Conservation (phyloP, 2,329 filamentous ascomycete genomes). For the Ophiocordyceps unilateralis region DNA sequence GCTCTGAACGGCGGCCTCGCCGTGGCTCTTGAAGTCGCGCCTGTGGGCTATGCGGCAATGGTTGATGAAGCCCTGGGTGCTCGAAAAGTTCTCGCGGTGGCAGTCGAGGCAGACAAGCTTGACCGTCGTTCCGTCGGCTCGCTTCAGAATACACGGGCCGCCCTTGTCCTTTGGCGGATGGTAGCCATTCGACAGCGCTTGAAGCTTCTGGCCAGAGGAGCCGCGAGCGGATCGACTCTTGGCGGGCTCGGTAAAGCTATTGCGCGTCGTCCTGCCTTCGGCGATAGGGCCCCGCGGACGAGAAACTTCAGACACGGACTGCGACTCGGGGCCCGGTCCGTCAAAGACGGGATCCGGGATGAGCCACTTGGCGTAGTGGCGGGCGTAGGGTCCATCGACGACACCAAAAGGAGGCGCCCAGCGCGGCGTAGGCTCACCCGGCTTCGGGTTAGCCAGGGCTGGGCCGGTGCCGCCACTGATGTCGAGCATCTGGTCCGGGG, state of each 20-base stretch:
- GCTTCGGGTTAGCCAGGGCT: conserved; percentile 38
- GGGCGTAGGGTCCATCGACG: conserved; percentile 77
- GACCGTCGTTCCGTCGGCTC: conserved; percentile 70
- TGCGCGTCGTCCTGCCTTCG: conserved; percentile 67
- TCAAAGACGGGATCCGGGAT: conserved; percentile 81
- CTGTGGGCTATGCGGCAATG: conserved; percentile 94
- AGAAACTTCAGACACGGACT: conserved; percentile 21
- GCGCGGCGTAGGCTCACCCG: conserved; percentile 48
- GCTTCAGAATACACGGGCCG: conserved; percentile 69
- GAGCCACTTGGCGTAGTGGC: conserved; percentile 92
- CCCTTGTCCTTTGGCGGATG: conserved; percentile 62
- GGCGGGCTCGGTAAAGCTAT: conserved; percentile 35
- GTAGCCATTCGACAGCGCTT: conserved; percentile 53
- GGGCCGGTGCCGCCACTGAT: conserved; percentile 61
- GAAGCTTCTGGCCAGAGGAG: conserved; percentile 42
- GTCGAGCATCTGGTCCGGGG: conserved; percentile 48
- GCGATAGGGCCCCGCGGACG: conserved; percentile 26
- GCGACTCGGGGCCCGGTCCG: conserved; percentile 35
- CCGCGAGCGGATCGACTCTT: conserved; percentile 34
- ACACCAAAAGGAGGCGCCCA: conserved; percentile 85
- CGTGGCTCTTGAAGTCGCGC: conserved; percentile 87
- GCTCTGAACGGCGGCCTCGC: conserved; percentile 77
- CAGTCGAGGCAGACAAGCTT: conserved; percentile 86
- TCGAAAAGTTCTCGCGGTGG: conserved; percentile 79
- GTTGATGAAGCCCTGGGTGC: conserved; percentile 98